Base-by-base conservation (phyloP, 2,329 filamentous ascomycete species). In the Pezicula radicicola region DNA sequence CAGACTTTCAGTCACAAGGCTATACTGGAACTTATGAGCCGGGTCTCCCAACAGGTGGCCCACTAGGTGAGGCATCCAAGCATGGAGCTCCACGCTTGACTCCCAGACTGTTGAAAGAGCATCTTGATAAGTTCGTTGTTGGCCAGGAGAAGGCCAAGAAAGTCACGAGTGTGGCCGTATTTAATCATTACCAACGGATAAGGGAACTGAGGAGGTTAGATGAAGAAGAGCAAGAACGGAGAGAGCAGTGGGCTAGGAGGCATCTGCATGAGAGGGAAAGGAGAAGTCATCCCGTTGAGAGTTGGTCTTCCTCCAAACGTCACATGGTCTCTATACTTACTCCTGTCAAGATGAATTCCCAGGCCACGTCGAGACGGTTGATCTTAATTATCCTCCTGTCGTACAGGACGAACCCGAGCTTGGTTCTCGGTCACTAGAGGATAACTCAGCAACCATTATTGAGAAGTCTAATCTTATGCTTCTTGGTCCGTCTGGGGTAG, bases 391-490 rank as follows among this genome's bases (percentile, higher is more conserved):
- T 18, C 59, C 48, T 21, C 35, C 45, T 19, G 9, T 10, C 5
- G 8, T 27, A 6, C 46, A 51, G 16, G 44, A 49, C 45, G 54
- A 58, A 27, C 55, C 60, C 21, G 60, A 60, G 6, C 47, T 61
- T 27, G 62, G 60, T n/a, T 56, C 62, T 2, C 50, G 51, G 5
- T 51, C 50, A 19, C 46, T 62, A 35, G 50, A 60, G 16, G 58
- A 59, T 27, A 49, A 49, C 10, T 27, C 49, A 9, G 37, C 49
- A 7, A 63, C 61, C 7, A 59, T 63, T 2, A 87, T 99, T 55
- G 92, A 97, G 69, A 99, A 99, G 74, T 96, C 92, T 62, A 99
- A 99, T 66, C 79, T 99, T 39, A 75, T 99, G 40, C 75, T 97
- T 48, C 80, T 97, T 25, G 94, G 94, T 0, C 94, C 94, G 0